phyloP scores from a whole-genome alignment of 768 basidiomycete genomes.

The Phaeolepiota aurea region DNA sequence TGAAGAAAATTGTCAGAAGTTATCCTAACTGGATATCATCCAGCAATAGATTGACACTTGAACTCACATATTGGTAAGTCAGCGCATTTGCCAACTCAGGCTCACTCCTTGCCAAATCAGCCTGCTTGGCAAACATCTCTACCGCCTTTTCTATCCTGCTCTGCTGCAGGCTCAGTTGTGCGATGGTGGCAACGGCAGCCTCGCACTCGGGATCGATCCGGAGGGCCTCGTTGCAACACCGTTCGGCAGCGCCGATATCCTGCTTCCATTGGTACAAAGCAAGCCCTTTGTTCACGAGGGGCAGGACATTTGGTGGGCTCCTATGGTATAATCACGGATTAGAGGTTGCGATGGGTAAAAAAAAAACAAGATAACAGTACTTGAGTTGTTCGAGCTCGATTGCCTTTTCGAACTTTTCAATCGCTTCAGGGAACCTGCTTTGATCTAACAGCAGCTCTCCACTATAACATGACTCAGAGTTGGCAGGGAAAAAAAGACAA shows the following conservation, averaged over 20 bases:
- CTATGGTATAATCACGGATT: conserved; percentile 13
- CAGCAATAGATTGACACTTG: neutral
- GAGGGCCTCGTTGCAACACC: conserved; percentile 83
- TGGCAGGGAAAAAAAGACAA: neutral
- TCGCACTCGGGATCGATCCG: conserved; percentile 90
- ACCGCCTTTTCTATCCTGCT: conserved; percentile 82
- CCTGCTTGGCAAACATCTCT: conserved; percentile 78
- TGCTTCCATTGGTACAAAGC: conserved; percentile 95
- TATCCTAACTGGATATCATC: too few species aligned
- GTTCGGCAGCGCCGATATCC: conserved; percentile 75
- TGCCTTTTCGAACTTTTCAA: conserved; percentile 89
- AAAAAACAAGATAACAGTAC: too few species aligned
- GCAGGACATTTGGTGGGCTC: conserved; percentile 72
- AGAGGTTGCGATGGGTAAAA: conserved; percentile 2
- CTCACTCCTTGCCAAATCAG: conserved; percentile 83
- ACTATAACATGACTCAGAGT: conserved; percentile 28
- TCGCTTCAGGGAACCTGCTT: conserved; percentile 75
- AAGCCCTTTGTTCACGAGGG: conserved; percentile 96
- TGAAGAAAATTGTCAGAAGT: conserved; percentile 6
- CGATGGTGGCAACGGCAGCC: conserved; percentile 91
- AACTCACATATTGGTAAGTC: conserved; percentile 70
- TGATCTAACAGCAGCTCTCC: conserved; percentile 94
- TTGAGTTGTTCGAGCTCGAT: conserved; percentile 80
- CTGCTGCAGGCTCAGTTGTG: conserved; percentile 88
- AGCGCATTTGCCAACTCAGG: conserved; percentile 74